Percentiles rank a stretch among this genome's conserved stretches.
phyloP scores from a whole-genome alignment of 2,329 filamentous ascomycete species.

The Botrytis cinerea region DNA sequence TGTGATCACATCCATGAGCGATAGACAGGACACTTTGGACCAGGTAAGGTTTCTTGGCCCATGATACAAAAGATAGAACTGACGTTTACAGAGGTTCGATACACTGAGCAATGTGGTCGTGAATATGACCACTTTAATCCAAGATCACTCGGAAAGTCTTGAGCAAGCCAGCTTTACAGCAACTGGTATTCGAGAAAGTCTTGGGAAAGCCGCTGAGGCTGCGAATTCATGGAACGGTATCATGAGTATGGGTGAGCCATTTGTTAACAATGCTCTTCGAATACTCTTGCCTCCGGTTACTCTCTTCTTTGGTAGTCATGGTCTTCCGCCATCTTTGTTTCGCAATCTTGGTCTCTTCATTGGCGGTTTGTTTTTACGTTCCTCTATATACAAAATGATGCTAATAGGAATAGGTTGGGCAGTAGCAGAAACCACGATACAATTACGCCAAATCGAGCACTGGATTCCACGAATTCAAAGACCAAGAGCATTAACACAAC shows the following conservation, averaged over 20 bases:
- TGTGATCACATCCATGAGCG: slow-evolving; percentile 30
- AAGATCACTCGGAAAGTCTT: slow-evolving; percentile 34
- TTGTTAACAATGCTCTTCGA: slow-evolving; percentile 32
- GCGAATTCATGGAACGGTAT: slow-evolving; percentile 30
- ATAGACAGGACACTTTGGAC: slow-evolving; percentile 35
- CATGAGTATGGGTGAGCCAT: slow-evolving; percentile 24
- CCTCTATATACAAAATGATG: neutral
- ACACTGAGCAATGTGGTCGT: slow-evolving; percentile 28
- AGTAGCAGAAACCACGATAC: slow-evolving; percentile 21
- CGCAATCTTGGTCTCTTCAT: slow-evolving; percentile 33
- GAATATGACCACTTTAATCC: slow-evolving; percentile 36
- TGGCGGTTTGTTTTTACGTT: slow-evolving; percentile 27
- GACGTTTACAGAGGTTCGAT: slow-evolving; percentile 32
- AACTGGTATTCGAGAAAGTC: slow-evolving; percentile 32
- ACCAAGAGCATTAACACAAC: slow-evolving; percentile 17
- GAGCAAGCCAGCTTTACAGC: slow-evolving; percentile 32
- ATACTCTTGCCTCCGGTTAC: slow-evolving; percentile 27
- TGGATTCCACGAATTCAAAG: slow-evolving; percentile 23
- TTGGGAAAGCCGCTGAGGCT: slow-evolving; percentile 33
- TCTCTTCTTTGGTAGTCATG: slow-evolving; percentile 35
- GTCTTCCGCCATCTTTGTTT: slow-evolving; percentile 32
- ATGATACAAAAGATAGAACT: neutral
- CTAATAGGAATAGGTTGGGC: slow-evolving; percentile 21
- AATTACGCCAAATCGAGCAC: slow-evolving; percentile 5
- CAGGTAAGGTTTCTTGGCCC: slow-evolving; percentile 27